These are phyloP conservation scores for Coprinopsis marcescibilis DNA, from an alignment of 768 basidiomycete species.

Conservation along the genomic window DNA sequence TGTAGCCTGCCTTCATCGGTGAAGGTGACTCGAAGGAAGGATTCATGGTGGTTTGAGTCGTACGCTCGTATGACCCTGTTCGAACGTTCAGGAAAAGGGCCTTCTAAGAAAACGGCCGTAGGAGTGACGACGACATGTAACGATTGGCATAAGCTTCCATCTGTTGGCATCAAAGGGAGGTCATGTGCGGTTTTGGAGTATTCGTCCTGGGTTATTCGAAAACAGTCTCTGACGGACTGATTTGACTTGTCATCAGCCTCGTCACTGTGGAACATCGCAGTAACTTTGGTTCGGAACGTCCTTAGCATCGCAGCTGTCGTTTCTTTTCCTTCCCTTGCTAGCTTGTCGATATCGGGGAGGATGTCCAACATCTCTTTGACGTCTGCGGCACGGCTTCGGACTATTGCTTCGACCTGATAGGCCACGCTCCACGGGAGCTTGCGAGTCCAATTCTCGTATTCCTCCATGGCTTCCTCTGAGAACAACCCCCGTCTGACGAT, in stretches of 20 bases:
- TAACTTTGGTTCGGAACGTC: constrained; percentile 25
- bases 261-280: constrained; percentile 22
- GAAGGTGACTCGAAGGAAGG: constrained; percentile 16
- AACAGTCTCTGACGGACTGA: constrained; percentile 26
- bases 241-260: constrained; percentile 16
- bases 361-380: constrained; percentile 44
- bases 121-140: constrained; percentile 21
- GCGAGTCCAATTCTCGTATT: constrained; percentile 28
- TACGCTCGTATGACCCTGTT: constrained; percentile 15
- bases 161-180: constrained; percentile 22
- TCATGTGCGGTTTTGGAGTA: constrained; percentile 18
- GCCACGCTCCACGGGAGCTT: constrained; percentile 45
- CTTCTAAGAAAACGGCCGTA: constrained; percentile 11
- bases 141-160: constrained; percentile 27
- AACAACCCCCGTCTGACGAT: constrained; percentile 41
- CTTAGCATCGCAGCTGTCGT: constrained; percentile 38
- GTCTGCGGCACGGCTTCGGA: constrained; percentile 39
- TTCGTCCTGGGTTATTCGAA: constrained; percentile 22
- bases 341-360: constrained; percentile 25
- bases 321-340: constrained; percentile 25
- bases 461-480: constrained; percentile 25
- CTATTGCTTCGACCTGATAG: constrained; percentile 51
- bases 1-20: constrained; percentile 15
- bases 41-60: constrained; percentile 11
- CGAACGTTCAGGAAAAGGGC: constrained; percentile 15